Evolutionary conservation across 768 basidiomycete genomes (phyloP), one percentile per base, ranked within the genome.

Genomic region (Lactarius sanguifluus): DNA sequence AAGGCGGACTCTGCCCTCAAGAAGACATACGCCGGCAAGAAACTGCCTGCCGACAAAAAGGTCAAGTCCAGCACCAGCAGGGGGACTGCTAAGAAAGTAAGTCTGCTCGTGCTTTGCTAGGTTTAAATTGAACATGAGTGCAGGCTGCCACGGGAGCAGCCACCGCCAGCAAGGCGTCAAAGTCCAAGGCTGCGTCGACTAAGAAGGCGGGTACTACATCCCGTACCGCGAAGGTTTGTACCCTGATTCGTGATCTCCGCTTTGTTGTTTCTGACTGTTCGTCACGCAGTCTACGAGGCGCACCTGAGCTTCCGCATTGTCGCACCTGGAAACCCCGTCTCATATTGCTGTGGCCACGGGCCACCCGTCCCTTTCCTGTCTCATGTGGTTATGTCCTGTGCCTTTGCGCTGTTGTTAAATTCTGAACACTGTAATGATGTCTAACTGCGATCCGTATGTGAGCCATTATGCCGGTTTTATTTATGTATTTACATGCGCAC

Each of bases 61-160:
- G 30, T 64, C 12, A 64, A 71, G 34, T 34, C 72, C 7, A 61
- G 70, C 16, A 54, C 64, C 59, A 70, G 82, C 74, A 79, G 85
- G 40, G 85, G 81, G 38, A 56, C 80, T 1, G 85, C 83, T 10
- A 91, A 90, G 82, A 91, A 89, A 85, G 86, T 86, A 54, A 43
- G 70, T 67, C 1, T 25, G 20, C 43, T 38, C 55, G 41, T 6
- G 41, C 52, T 64, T 43, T 7, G 36, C 52, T 65, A 38, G 25
- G 40, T 58, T 59, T n/a, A 10, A 60, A 30, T 57, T 61, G 20
- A 52, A 36, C 70, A 9, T n/a, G 61, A 20, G 41, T 25, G n/a
- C 70, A 88, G 87, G 79, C 80, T 69, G 78, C 82, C 30, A 87
- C 83, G 45, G 85, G 86, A 10, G 77, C 79, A 0, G 79, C 77